A percentile compares a stretch with the other conserved stretches of the same genome.
Evolutionary conservation across 306 rosid genomes (phyloP).

Genomic region (Parietaria judaica): DNA sequence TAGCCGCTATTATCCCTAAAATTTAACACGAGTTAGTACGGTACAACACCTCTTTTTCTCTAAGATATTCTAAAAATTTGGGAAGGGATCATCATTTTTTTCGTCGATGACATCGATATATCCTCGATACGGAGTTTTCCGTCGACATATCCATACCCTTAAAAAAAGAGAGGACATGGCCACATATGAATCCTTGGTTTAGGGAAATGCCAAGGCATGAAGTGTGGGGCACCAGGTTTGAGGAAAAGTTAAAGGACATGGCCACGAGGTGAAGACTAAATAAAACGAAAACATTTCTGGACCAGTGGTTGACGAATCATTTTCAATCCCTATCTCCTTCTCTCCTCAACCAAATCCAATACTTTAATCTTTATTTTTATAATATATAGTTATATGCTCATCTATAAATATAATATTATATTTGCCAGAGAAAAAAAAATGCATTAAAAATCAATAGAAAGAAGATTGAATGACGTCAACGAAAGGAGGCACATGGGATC

Average conservation of each 20-base stretch:
- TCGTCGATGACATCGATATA: no score
- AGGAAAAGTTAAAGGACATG: slow-evolving; percentile 16
- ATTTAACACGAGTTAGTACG: no score
- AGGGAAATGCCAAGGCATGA: no score
- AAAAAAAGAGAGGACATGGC: no score
- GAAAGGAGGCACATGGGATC: slow-evolving; percentile 58
- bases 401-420: no score
- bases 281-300: slow-evolving; percentile 23
- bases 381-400: not conserved
- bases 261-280: slow-evolving; percentile 26
- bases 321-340: slow-evolving; percentile 40
- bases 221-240: slow-evolving; percentile 20
- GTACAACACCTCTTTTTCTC: not conserved
- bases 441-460: not conserved
- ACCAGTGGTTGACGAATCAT: slow-evolving; percentile 60
- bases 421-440: not conserved
- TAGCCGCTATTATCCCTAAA: no score
- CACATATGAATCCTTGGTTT: no score
- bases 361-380: slow-evolving; percentile 4
- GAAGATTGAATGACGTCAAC: slow-evolving; percentile 29
- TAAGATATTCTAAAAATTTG: not conserved
- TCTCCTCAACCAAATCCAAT: slow-evolving; percentile 24
- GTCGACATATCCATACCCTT: no score
- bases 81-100: not conserved
- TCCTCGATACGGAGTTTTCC: no score